These are phyloP conservation scores for Diaporthe sp. DNA, from an alignment of 2,329 filamentous ascomycete species.

Conservation along the genomic window DNA sequence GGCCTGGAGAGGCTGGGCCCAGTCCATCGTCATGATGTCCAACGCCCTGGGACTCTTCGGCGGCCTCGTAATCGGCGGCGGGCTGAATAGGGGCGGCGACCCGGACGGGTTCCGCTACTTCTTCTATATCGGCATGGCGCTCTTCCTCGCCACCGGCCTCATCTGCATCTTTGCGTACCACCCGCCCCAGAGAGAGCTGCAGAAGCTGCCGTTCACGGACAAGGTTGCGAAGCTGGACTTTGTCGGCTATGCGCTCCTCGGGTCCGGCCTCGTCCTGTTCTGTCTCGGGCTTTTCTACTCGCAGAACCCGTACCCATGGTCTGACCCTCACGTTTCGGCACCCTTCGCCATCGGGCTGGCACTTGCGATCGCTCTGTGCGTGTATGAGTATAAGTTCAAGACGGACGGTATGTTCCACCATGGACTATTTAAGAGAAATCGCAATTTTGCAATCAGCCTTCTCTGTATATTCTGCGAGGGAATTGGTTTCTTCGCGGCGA, in stretches of 20 bases:
- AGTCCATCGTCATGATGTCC: slow-evolving; percentile 51
- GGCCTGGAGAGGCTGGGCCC: slow-evolving; percentile 52
- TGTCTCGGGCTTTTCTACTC: slow-evolving; percentile 54
- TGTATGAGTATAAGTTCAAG: slow-evolving; percentile 53
- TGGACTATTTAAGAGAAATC: slow-evolving; percentile 51
- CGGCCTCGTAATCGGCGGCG: slow-evolving; percentile 53
- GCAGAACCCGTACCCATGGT: slow-evolving; percentile 56
- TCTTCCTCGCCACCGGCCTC: slow-evolving; percentile 47
- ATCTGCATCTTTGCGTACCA: slow-evolving; percentile 51
- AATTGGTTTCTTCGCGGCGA: slow-evolving; percentile 56
- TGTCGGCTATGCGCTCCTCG: slow-evolving; percentile 54
- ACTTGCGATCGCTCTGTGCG: slow-evolving; percentile 46
- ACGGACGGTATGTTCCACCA: slow-evolving; percentile 58
- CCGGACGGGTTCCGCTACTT: slow-evolving; percentile 52
- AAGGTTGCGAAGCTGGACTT: slow-evolving; percentile 56
- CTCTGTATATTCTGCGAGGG: slow-evolving; percentile 55
- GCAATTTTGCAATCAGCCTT: slow-evolving; percentile 54
- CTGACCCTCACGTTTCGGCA: slow-evolving; percentile 51
- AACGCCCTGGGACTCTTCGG: slow-evolving; percentile 49
- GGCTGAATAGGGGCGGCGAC: slow-evolving; percentile 50
- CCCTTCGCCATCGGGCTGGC: slow-evolving; percentile 53
- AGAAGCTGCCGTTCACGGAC: slow-evolving; percentile 48
- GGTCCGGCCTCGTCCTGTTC: slow-evolving; percentile 54
- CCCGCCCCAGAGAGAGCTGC: slow-evolving; percentile 48
- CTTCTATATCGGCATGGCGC: slow-evolving; percentile 52